Conservation (phyloP, 106 monocot genomes). For the Gastrodia elata region DNA sequence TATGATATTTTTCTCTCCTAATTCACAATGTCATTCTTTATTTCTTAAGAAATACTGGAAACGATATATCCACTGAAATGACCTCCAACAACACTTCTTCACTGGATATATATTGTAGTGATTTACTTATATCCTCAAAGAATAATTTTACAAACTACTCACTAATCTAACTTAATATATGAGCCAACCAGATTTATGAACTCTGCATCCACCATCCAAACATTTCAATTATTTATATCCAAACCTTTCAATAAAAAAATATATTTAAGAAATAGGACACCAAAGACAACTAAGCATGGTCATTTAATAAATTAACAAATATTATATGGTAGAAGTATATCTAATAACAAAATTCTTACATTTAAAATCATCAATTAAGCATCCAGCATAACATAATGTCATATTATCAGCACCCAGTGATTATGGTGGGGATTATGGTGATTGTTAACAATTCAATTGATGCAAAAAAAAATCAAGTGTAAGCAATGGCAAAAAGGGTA, state of each 20-base stretch:
- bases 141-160: background rate
- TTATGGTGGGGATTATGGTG: too few species aligned
- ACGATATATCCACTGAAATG: background rate
- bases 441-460: background rate
- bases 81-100: background rate
- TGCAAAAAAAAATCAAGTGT: background rate
- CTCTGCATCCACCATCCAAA: background rate
- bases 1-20: background rate
- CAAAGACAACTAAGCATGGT: background rate
- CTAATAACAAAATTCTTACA: background rate
- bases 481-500: background rate
- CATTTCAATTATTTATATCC: background rate
- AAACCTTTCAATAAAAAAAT: background rate
- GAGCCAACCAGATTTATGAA: background rate
- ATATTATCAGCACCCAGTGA: background rate
- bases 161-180: background rate
- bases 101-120: background rate
- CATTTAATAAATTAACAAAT: background rate
- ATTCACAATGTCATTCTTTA: background rate
- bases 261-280: background rate
- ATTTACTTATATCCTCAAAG: background rate
- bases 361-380: too few species aligned
- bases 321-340: background rate
- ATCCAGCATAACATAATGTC: too few species aligned
- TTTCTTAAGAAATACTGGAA: background rate